Evolutionary conservation across 2,329 filamentous ascomycete species (phyloP).

Genomic region (Salinomyces thailandicus): DNA sequence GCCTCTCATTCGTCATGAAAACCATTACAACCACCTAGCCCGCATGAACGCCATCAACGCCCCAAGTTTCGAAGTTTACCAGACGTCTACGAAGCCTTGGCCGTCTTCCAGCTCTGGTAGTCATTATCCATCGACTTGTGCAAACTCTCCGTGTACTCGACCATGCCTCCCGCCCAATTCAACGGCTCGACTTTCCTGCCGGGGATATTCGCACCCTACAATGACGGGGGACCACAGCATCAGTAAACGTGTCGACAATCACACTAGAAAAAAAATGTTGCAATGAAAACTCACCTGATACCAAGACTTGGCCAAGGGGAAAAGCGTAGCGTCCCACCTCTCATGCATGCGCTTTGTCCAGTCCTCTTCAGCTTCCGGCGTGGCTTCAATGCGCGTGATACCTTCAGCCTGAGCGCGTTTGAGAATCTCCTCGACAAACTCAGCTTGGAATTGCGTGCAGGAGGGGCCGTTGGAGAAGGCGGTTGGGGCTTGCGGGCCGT

Average conservation of each 20-base stretch:
- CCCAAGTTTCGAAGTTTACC: too few relatives aligned
- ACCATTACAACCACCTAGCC: too few relatives aligned
- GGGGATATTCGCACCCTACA: conserved; percentile 33
- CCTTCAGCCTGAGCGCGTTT: conserved; percentile 28
- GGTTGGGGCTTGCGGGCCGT: conserved; percentile 38
- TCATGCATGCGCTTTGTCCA: conserved; percentile 27
- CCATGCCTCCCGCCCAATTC: conserved; percentile 33
- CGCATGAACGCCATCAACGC: too few relatives aligned
- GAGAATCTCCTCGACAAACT: conserved; percentile 37
- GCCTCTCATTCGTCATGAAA: too few relatives aligned
- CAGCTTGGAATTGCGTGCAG: conserved; percentile 34
- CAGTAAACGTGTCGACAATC: too few relatives aligned
- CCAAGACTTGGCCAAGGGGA: conserved; percentile 23
- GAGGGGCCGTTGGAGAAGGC: conserved; percentile 38
- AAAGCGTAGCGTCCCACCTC: conserved; percentile 21
- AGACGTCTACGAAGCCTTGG: too few relatives aligned
- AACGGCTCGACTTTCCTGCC: conserved; percentile 37
- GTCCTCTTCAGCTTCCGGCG: conserved; percentile 31
- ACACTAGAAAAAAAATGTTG: too few relatives aligned
- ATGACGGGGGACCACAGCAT: too few relatives aligned
- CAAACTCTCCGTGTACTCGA: conserved; percentile 16
- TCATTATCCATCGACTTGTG: conserved; percentile 20
- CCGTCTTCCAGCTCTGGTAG: conserved; percentile 20
- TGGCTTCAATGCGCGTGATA: conserved; percentile 32
- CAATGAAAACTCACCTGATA: conserved; percentile 17